Conservation (phyloP, 257 asterid species). For the Jacaranda mimosifolia region DNA sequence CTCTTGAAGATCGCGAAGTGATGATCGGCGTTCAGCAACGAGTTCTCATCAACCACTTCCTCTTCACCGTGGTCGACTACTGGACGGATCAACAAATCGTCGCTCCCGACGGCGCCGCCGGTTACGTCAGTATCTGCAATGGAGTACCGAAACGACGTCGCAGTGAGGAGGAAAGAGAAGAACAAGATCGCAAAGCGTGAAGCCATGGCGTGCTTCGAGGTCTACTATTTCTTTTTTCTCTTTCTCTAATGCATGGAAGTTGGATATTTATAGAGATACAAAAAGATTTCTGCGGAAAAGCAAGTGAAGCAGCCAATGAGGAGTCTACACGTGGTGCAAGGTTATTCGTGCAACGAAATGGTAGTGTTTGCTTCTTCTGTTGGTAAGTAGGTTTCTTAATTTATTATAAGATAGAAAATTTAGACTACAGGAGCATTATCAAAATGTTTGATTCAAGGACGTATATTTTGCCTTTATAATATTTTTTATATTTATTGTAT, state of each 20-base stretch:
- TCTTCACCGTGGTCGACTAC: conserved; percentile 62
- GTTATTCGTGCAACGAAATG: not conserved
- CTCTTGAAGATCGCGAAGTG: conserved; percentile 71
- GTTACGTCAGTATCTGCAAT: conserved; percentile 35
- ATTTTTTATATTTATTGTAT: too few species aligned
- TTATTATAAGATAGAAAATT: not conserved
- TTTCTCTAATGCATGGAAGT: not conserved
- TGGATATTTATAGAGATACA: conserved; percentile 11
- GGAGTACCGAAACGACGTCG: conserved; percentile 43
- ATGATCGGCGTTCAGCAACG: conserved; percentile 60
- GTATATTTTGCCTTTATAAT: not conserved
- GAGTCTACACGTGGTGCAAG: conserved; percentile 1
- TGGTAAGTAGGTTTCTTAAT: not conserved
- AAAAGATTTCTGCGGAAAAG: conserved; percentile 6
- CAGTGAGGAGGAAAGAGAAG: conserved; percentile 41
- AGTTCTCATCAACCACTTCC: conserved; percentile 38
- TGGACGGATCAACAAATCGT: conserved; percentile 71
- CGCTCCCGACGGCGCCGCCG: conserved; percentile 26
- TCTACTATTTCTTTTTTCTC: not conserved
- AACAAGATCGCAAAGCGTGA: conserved; percentile 42
- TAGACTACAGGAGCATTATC: not conserved
- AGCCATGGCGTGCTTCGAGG: conserved; percentile 45
- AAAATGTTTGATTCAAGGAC: too few species aligned
- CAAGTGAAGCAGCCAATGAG: conserved; percentile 6
- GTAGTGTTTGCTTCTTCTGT: conserved; percentile 32